These are phyloP conservation scores for Candida vaughaniae DNA, from an alignment of 805 yeast species.

Conservation along the genomic window DNA sequence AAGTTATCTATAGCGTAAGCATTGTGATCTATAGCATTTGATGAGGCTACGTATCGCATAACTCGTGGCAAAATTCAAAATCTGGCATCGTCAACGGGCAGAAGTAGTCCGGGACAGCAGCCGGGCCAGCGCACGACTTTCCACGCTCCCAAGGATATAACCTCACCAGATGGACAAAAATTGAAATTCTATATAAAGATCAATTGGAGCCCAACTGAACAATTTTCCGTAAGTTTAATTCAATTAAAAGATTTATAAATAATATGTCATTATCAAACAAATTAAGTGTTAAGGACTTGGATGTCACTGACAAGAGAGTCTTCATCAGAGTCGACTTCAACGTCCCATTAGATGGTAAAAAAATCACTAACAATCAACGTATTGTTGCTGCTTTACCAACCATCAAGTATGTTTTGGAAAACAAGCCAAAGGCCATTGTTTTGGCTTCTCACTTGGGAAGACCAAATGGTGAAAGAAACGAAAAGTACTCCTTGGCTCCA, in stretches of 20 bases:
- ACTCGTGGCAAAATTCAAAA: too few relatives aligned
- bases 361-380: constrained; percentile 98
- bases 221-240: not conserved
- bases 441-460: constrained; percentile 98
- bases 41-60: too few relatives aligned
- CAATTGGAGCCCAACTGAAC: not conserved
- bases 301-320: constrained; percentile 88
- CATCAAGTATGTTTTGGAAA: constrained; percentile 88
- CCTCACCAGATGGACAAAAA: constrained; percentile 18
- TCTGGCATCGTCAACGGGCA: constrained; percentile 4
- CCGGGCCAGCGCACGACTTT: constrained; percentile 3
- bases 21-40: too few relatives aligned
- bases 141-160: constrained; percentile 7
- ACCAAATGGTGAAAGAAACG: constrained; percentile 91
- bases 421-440: constrained; percentile 86
- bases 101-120: constrained; percentile 8
- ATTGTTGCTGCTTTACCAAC: constrained; percentile 99
- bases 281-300: constrained; percentile 88
- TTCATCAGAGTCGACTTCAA: constrained; percentile 98
- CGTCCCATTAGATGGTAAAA: constrained; percentile 92
- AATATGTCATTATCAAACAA: constrained; percentile 95
- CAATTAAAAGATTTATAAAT: constrained; percentile 5
- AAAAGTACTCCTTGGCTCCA: constrained; percentile 89
- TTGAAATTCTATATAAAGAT: not conserved
- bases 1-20: too few relatives aligned